Percentiles rank a stretch among this genome's conserved stretches.
These are phyloP conservation scores for Ustilago tritici DNA, from an alignment of 1,284 basidiomycete genomes.

Conservation along the genomic window DNA sequence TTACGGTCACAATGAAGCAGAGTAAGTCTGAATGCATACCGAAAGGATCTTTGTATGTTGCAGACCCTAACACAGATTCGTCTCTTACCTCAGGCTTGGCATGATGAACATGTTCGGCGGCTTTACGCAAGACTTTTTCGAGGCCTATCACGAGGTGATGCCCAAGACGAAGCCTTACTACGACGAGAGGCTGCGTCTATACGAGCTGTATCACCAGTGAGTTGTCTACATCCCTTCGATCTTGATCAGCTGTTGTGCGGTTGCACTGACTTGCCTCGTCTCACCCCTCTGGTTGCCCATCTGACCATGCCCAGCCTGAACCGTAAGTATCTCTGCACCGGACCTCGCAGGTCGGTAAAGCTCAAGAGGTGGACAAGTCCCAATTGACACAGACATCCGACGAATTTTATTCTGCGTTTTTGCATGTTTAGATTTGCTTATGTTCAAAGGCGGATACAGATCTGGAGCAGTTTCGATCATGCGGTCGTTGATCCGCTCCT, in stretches of 20 bases:
- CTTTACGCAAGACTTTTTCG: conserved; percentile 47
- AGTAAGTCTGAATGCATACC: conserved; percentile 14
- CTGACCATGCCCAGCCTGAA: conserved; percentile 22
- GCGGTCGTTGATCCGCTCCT: conserved; percentile 38
- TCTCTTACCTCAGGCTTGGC: conserved; percentile 23
- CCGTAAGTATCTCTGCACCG: conserved; percentile 15
- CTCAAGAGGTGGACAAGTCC: not conserved
- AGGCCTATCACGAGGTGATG: conserved; percentile 42
- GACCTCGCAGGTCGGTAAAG: not conserved
- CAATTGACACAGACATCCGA: not conserved
- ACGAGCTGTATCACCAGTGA: conserved; percentile 51
- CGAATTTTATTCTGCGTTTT: not conserved
- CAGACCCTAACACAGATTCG: not conserved
- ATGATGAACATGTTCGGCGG: conserved; percentile 55
- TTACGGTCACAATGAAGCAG: conserved; percentile 51
- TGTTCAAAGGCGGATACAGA: conserved; percentile 46
- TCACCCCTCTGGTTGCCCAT: not conserved
- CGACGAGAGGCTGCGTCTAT: conserved; percentile 30
- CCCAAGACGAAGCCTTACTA: conserved; percentile 37
- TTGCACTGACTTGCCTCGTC: not conserved
- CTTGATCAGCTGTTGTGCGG: not conserved
- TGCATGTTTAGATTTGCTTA: conserved; percentile 31
- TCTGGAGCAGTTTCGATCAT: conserved; percentile 46
- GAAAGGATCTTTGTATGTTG: not conserved
- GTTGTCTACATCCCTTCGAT: not conserved